Percentiles rank a stretch among this genome's conserved stretches.
Conservation (phyloP, 2,329 filamentous ascomycete species). For the Myriosclerotinia curreyana region DNA sequence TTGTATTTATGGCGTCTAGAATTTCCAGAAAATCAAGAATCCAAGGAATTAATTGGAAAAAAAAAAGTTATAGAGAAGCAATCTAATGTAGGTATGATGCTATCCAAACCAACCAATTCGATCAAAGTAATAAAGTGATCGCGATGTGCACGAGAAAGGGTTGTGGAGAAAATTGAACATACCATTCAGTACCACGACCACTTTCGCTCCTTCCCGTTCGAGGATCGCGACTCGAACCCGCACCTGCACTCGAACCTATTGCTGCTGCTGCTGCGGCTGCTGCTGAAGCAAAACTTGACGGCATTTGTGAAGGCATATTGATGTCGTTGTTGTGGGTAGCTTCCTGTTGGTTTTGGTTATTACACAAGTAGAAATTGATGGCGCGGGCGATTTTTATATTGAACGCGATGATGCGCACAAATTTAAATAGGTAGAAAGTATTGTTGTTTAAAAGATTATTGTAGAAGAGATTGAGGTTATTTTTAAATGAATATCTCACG, state of each 20-base stretch:
- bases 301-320: conserved; percentile 46
- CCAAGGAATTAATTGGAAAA: neutral
- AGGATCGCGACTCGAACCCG: conserved; percentile 55
- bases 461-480: conserved; percentile 7
- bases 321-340: neutral
- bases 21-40: neutral
- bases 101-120: neutral
- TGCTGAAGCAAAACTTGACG: conserved; percentile 80
- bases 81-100: neutral
- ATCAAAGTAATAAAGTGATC: neutral
- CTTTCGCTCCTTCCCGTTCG: conserved; percentile 45
- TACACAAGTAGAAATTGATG: conserved; percentile 9
- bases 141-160: neutral
- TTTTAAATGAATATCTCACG: conserved; percentile 1
- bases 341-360: conserved; percentile 16
- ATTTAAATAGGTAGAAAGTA: conserved; percentile 6
- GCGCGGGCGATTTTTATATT: conserved; percentile 11
- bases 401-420: conserved; percentile 16
- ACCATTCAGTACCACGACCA: conserved; percentile 69
- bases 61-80: neutral
- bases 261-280: conserved; percentile 67
- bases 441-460: conserved; percentile 3
- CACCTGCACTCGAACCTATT: conserved; percentile 61
- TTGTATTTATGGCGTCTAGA: conserved; percentile 2
- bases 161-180: conserved; percentile 40